Percentiles rank a stretch among this genome's conserved stretches.
These are phyloP conservation scores for Cyclaneusma minus DNA, from an alignment of 2,329 filamentous ascomycete species.

Conservation along the genomic window DNA sequence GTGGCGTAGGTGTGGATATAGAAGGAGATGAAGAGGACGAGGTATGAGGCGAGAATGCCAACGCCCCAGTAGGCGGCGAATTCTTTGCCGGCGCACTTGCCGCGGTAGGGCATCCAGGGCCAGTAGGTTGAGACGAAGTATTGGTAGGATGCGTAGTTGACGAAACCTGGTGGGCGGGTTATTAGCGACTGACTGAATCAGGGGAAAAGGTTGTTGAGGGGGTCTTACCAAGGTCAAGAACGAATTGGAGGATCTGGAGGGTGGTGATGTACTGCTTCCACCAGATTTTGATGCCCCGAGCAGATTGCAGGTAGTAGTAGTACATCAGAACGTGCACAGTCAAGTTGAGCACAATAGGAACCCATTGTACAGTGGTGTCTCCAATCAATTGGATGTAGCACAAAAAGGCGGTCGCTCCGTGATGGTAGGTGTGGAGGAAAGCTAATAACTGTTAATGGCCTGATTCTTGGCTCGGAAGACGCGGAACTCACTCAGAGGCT, in stretches of 20 bases:
- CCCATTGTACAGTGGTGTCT: conserved; percentile 87
- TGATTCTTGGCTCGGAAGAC: neutral
- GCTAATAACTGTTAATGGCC: conserved; percentile 30
- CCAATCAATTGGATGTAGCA: conserved; percentile 97
- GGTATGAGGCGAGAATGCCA: conserved; percentile 82
- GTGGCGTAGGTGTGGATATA: conserved; percentile 95
- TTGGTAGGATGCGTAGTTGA: conserved; percentile 98
- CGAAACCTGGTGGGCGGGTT: conserved; percentile 58
- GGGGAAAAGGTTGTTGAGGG: neutral
- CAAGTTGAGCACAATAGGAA: conserved; percentile 83
- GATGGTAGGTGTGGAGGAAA: conserved; percentile 98
- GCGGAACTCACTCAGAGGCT: conserved; percentile 60
- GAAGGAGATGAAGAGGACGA: conserved; percentile 97
- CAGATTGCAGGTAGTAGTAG: conserved; percentile 99
- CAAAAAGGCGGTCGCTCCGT: conserved; percentile 88
- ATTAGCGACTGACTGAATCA: conserved; percentile 11
- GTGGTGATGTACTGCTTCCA: conserved; percentile 99
- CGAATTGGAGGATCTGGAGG: conserved; percentile 91
- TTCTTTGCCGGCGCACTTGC: conserved; percentile 86
- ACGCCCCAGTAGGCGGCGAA: conserved; percentile 91
- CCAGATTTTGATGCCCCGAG: conserved; percentile 89
- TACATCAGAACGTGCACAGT: conserved; percentile 97
- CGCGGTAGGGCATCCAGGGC: conserved; percentile 65
- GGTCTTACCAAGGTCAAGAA: conserved; percentile 79
- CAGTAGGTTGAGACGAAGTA: conserved; percentile 94